Base-by-base conservation (phyloP, 2,329 filamentous ascomycete genomes). In the Pyrenophora seminiperda region DNA sequence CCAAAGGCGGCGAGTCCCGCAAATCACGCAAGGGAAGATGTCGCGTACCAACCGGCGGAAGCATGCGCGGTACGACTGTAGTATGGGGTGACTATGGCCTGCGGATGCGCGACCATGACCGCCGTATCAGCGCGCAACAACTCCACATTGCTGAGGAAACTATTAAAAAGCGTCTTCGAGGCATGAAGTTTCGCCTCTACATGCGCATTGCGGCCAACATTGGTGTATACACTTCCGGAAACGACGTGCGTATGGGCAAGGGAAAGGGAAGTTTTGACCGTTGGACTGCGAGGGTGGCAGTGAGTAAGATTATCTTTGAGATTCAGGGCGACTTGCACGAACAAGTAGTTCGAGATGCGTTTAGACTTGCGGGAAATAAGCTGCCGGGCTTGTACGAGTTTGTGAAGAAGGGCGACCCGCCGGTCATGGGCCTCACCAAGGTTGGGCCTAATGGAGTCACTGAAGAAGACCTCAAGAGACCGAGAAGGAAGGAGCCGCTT, bases 201-300 rank as follows among this genome's bases (percentile, higher is more conserved):
- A 96, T 91, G 78, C 84, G 94, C 56, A 87, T 97, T 43, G 86
- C 85, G 65, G 94, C 92, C 59, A 96, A 96, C 70, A 89, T 97
- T 61, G 94, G 93, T 70, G 95, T 99, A 17, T 99, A 94, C 75
- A 88, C 91, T 50, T 94, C 88, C 73, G 94, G 94, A 50, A 99
- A 97, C 68, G 94, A 99, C 77, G 88, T 91, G 73, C 88, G 94
- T 83, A 99, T 99, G 95, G 94, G 94, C 73, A 99, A 97, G 77
- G 94, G 94, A 76, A 99, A 99, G 74, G 94, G 94, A 63, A 89
- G 87, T 56, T 97, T 99, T 71, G 94, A 99, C 73, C 90, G 96
- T 71, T 99, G 94, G 94, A 91, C 93, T 4, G 85, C 89, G 17
- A 86, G 93, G 74, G 86, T 97, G 61, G 86, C 91, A 7, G 90